Evolutionary conservation across 371 early-diverging fungal genomes (phyloP), one percentile per base, ranked within the genome.

Genomic region (Mortierella sp.): DNA sequence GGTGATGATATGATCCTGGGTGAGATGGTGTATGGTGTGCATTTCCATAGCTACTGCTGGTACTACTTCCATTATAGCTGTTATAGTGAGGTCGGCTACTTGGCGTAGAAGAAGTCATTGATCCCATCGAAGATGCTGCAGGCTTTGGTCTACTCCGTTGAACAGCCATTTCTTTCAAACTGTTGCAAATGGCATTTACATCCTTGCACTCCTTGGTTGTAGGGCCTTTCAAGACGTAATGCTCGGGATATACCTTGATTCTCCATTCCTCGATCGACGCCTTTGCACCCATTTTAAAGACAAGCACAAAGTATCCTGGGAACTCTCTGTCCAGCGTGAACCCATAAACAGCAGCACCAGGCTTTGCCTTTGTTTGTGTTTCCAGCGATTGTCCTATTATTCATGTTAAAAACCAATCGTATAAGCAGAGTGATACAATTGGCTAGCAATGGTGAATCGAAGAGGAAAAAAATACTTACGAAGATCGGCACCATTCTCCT

Each of bases 331-430:
- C 71, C 47, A 75, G 61, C 1, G 81, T 80, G 56, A 75, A 80
- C 40, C 81, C 81, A 51, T 80, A 80, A 5, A 80, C 81, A 6
- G 75, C 75, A 2, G 81, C 53, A 10, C 61, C 58, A 4, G 81
- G 75, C 72, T 80, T 80, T 4, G 81, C 81, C 58, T 75, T 75
- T 19, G 81, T 80, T 26, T 70, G 71, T 1, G 81, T 80, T 10
- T 80, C 81, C 55, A 80, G 45, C 31, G 62, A 68, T 55, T 70
- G 71, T 26, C 61, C 75, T 75, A 51, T 22, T 55, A 26, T 26
- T 19, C 28, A 31, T 17, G n/a, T n/a, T n/a, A n/a, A 12, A n/a
- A 2, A 3, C 28, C 29, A 22, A 32, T 45, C 28, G n/a, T 31
- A 17, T 17, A 34, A n/a, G 7, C 7, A 32, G 32, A 55, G 4